These are phyloP conservation scores for Endotrypanum monterogeii DNA, from an alignment of 208 protist genomes.

Conservation along the genomic window DNA sequence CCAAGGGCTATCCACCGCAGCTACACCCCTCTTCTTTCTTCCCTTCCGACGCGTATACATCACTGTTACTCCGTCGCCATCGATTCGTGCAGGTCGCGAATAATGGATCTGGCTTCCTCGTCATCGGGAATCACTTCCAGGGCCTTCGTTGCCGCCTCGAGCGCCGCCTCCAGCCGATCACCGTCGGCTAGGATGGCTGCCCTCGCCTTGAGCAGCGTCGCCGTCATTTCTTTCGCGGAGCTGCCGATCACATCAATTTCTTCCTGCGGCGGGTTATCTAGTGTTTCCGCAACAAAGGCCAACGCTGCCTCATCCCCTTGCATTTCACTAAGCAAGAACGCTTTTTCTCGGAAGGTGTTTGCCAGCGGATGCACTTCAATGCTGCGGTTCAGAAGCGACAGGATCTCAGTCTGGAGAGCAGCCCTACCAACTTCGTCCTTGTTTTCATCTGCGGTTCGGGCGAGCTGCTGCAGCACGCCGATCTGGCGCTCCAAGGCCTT, in stretches of 20 bases:
- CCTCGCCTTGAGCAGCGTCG: constrained; percentile 87
- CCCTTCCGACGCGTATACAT: neutral
- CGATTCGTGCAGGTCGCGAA: constrained; percentile 58
- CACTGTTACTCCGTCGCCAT: constrained; percentile 16
- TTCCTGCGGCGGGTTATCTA: constrained; percentile 77
- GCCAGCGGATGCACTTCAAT: constrained; percentile 81
- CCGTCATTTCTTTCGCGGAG: constrained; percentile 44
- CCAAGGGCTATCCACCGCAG: neutral
- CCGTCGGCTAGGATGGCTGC: constrained; percentile 87
- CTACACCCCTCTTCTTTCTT: constrained; percentile 5
- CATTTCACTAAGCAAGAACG: constrained; percentile 83
- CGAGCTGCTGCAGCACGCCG: constrained; percentile 44
- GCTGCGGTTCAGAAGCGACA: constrained; percentile 54
- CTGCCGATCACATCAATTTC: constrained; percentile 74
- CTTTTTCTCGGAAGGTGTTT: constrained; percentile 82
- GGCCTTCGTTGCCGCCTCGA: constrained; percentile 60
- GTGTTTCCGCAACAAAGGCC: constrained; percentile 61
- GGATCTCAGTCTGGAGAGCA: constrained; percentile 28
- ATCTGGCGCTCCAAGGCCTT: constrained; percentile 68
- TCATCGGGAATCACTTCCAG: constrained; percentile 63
- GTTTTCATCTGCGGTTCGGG: constrained; percentile 19
- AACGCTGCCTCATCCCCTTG: constrained; percentile 76
- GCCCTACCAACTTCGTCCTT: constrained; percentile 26
- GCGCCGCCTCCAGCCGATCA: constrained; percentile 63
- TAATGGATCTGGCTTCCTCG: constrained; percentile 69